Evolutionary conservation across 2,329 filamentous ascomycete species (phyloP).

Genomic region (Sporothrix protearum): DNA sequence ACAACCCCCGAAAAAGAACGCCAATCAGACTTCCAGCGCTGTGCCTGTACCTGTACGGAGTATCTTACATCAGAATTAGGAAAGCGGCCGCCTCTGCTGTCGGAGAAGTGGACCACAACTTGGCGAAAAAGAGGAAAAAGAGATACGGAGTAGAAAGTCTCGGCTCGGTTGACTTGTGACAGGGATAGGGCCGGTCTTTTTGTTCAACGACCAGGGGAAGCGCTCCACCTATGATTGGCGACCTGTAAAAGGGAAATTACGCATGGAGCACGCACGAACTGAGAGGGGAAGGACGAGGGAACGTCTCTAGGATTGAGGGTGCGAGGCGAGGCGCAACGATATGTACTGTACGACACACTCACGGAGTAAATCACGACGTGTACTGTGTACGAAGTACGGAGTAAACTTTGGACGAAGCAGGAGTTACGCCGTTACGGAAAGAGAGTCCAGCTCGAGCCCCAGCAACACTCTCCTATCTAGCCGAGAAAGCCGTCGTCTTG

Average conservation of each 20-base stretch:
- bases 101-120: neutral
- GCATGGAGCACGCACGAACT: neutral
- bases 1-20: neutral
- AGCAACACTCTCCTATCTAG: neutral
- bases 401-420: neutral
- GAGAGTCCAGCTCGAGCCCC: neutral
- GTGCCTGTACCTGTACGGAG: too few species aligned
- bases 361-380: neutral
- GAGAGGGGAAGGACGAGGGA: neutral
- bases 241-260: constrained; percentile 16
- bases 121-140: neutral
- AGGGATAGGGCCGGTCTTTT: neutral
- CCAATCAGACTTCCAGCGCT: neutral
- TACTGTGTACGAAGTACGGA: neutral
- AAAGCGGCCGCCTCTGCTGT: neutral
- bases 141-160: neutral
- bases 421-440: neutral
- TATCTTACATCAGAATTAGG: constrained; percentile 12
- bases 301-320: neutral
- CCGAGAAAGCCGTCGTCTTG: neutral
- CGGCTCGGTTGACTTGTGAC: constrained; percentile 15
- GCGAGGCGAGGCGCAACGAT: neutral
- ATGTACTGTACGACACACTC: neutral
- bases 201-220: neutral
- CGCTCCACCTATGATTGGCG: constrained; percentile 1